phyloP scores from a whole-genome alignment of 2,329 filamentous ascomycete genomes.

The Colletotrichum echinochloae region DNA sequence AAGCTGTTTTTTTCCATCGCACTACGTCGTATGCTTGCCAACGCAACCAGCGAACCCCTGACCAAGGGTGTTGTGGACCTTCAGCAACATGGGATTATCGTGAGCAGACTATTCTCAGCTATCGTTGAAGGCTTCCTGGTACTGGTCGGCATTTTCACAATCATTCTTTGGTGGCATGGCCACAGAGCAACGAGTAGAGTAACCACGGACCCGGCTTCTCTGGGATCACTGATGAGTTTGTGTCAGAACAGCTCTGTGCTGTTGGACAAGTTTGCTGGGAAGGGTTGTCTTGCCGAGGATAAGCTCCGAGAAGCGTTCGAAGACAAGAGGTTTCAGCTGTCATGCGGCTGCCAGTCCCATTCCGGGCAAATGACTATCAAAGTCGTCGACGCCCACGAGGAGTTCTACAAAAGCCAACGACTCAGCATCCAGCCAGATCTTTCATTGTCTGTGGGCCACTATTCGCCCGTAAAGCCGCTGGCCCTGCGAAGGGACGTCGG shows the following conservation, averaged over 20 bases:
- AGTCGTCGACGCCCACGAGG: not conserved
- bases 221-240: constrained; percentile 45
- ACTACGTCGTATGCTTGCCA: constrained; percentile 2
- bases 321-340: constrained; percentile 14
- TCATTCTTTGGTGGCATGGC: constrained; percentile 3
- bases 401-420: not conserved
- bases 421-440: constrained; percentile 2
- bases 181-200: constrained; percentile 42
- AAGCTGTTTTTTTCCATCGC: constrained; percentile 49
- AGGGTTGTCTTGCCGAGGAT: constrained; percentile 19
- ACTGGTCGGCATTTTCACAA: constrained; percentile 8
- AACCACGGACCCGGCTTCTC: constrained; percentile 45
- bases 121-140: constrained; percentile 47
- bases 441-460: constrained; percentile 24
- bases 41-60: not conserved
- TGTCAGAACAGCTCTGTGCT: constrained; percentile 35
- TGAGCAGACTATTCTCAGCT: constrained; percentile 49
- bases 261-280: constrained; percentile 26
- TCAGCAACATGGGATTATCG: constrained; percentile 47
- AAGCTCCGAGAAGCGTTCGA: constrained; percentile 24
- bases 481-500: constrained; percentile 26
- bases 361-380: constrained; percentile 23
- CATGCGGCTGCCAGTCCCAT: constrained; percentile 8
- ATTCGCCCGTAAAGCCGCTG: constrained; percentile 27
- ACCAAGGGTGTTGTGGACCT: constrained; percentile 36